Base-by-base conservation (phyloP, 352 stramenopile species). In the Saprolegnia diclina region DNA sequence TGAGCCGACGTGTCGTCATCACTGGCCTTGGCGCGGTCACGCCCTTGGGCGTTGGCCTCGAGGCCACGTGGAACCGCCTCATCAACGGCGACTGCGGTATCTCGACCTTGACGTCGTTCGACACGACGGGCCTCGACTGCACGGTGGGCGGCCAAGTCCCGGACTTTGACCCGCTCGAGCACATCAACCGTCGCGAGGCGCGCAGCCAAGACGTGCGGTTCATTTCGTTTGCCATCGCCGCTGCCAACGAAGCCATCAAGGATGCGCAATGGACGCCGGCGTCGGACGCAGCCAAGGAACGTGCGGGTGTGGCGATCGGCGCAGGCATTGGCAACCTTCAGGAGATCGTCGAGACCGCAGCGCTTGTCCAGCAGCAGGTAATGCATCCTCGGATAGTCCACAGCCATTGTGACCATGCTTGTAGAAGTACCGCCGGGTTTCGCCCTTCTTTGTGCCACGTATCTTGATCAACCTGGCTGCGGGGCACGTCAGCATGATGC, bases 401-500 rank as follows among this genome's bases (percentile, higher is more conserved):
- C 13, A 18, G 37, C 7, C 21, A 73, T 11, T 37, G 40, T 48
- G 45, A 24, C 52, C 40, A 22, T 21, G 38, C 38, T 7, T 16
- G 38, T 14, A 93, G 86, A 92, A 92, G 80, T 88, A 92, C 50
- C 83, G 89, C n/a, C 83, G 91, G 22, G 78, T 98, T 10, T 96
- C 85, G 5, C 94, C 94, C 0, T 98, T 97, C 64, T 98, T 98
- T 77, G 89, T 98, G 38, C 92, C 94, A 3, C 85, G 92, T 7
- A 91, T 97, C 64, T 81, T 98, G 35, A 91, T 96, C 56, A 98
- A 98, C 69, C 77, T 98, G 50, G 93, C 94, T 0, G 91, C 92
- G 4, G 92, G 91, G 16, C 85, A 97, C 71, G 86, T 98, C 52
- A 92, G 85, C 73, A 97, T 98, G 56, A 79, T 91, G 56, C 86